Evolutionary conservation across 176 grass and related monocot genomes (phyloP).

Genomic region (Eragrostis nindensis): DNA sequence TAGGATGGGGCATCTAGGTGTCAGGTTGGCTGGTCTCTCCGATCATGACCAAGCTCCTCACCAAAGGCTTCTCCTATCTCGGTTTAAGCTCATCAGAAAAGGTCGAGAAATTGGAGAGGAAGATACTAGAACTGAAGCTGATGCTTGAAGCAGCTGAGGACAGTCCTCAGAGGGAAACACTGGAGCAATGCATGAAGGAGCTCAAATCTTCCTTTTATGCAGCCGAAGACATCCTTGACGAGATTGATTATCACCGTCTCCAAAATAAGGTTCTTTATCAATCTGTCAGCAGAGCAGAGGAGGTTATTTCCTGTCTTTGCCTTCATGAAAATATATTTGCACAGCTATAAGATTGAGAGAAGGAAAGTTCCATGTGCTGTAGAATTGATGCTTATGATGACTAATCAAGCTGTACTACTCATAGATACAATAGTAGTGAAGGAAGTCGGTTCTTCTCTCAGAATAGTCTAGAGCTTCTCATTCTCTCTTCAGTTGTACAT

Average conservation of each 20-base stretch:
- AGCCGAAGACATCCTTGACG: conserved; percentile 40
- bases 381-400: not conserved
- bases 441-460: no score
- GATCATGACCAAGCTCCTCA: conserved; percentile 12
- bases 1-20: conserved; percentile 16
- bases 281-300: not conserved
- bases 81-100: not conserved
- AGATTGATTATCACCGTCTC: conserved; percentile 26
- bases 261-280: not conserved
- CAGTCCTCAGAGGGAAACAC: not conserved
- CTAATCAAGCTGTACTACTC: not conserved
- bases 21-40: conserved; percentile 22
- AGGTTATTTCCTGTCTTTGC: not conserved
- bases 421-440: not conserved
- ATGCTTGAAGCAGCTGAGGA: not conserved
- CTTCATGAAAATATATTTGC: not conserved
- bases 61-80: not conserved
- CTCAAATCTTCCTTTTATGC: conserved; percentile 38
- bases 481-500: no score
- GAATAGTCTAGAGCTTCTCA: no score
- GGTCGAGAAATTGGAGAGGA: not conserved
- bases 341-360: not conserved
- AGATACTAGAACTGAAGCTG: conserved; percentile 10
- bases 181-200: conserved; percentile 16
- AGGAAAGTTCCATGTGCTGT: not conserved